Base-by-base conservation (phyloP, 768 basidiomycete species). In the Tulasnella sp. region DNA sequence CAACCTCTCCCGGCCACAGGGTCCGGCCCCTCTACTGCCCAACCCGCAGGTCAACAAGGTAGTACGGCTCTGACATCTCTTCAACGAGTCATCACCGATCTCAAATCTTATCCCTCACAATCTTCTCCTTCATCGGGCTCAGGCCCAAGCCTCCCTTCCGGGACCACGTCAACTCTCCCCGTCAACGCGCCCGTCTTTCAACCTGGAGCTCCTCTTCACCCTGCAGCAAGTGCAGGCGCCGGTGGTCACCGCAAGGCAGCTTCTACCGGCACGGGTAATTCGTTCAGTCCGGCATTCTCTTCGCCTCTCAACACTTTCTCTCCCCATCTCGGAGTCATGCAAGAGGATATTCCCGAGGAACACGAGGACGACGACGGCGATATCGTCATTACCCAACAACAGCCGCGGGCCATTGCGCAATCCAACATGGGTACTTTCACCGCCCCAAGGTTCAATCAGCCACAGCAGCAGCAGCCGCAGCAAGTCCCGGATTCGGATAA, bases 21-120 rank as follows among this genome's bases (percentile, higher is more conserved):
- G n/a, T n/a, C n/a, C 49, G 74, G 38, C 8, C 4, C 74, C 34
- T 40, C 67, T 31, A 17, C 77, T 38, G 74, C 74, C n/a, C 52
- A 58, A 25, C 34, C 54, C 11, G 64, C 34, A 25, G 31, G 68
- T 45, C 37, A 67, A 39, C 34, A 31, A 42, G 88, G 89, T 29
- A 93, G 91, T 81, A 91, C 91, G 82, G 93, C 92, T 22, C 85
- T 95, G 77, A 92, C 91, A 77, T 94, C 93, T 37, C 88, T 98
- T 73, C 95, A 98, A 81, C 90, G 93, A 76, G 91, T 97, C 82
- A 98, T 98, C 79, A 93, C 93, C 75, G 96, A 98, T 83, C 86
- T 97, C 79, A 97, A 95, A 87, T 89, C 92, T 71, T 85, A 89
- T 72, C 73, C 81, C 54, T 88, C 87, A 83, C 79, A 79, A 83